These are phyloP conservation scores for Sechiopsis laciniata DNA, from an alignment of 306 rosid species.

Conservation along the genomic window DNA sequence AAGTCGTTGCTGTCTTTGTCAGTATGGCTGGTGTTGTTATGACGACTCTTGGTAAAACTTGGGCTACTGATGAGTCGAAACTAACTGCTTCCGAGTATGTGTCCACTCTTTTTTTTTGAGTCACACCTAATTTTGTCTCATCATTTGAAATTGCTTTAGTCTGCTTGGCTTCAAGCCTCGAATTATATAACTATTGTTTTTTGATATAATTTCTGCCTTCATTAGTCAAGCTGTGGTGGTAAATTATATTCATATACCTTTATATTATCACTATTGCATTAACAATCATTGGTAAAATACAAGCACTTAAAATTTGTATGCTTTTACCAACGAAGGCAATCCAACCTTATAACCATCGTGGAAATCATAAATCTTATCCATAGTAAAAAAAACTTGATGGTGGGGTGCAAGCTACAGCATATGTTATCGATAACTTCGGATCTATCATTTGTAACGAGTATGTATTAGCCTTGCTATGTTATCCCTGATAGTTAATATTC, in stretches of 20 bases:
- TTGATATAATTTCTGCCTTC: not conserved
- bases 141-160: not conserved
- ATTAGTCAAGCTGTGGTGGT: not conserved
- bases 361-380: not conserved
- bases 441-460: constrained; percentile 14
- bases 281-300: not conserved
- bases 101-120: constrained; percentile 20
- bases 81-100: constrained; percentile 49
- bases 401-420: constrained; percentile 8
- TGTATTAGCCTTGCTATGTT: constrained; percentile 18
- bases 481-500: constrained; percentile 43
- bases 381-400: not conserved
- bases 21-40: constrained; percentile 93
- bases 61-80: constrained; percentile 78
- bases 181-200: not conserved
- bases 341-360: not conserved
- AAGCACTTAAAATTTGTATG: not conserved
- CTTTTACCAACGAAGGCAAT: not conserved
- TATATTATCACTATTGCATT: not conserved
- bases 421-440: not conserved
- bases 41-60: constrained; percentile 93
- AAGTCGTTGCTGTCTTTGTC: constrained; percentile 84
- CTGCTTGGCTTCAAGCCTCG: not conserved
- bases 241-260: not conserved
- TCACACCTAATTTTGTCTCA: constrained; percentile 5